Evolutionary conservation across 495 filamentous ascomycete genomes (phyloP).

Genomic region (Geoglossum glabrum): DNA sequence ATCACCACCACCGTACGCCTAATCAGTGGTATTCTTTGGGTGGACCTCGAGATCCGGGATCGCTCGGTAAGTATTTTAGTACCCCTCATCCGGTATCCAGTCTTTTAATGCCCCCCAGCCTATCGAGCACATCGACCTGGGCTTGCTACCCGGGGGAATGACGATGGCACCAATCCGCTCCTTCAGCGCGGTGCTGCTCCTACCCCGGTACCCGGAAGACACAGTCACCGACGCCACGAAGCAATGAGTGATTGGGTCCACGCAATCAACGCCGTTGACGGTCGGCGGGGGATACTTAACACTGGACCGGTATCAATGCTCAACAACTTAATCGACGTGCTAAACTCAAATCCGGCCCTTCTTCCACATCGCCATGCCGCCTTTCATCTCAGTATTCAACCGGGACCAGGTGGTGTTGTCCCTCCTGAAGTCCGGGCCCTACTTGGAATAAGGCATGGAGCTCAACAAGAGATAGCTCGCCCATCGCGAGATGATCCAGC

Average conservation of each 20-base stretch:
- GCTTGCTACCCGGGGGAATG: conserved; percentile 29
- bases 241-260: conserved; percentile 29
- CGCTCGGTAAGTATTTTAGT: neutral
- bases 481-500: conserved; percentile 35
- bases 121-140: conserved; percentile 35
- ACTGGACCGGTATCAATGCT: conserved; percentile 43
- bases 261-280: conserved; percentile 28
- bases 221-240: conserved; percentile 9
- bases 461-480: conserved; percentile 23
- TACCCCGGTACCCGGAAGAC: conserved; percentile 1
- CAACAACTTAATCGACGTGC: conserved; percentile 35
- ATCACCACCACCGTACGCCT: conserved; percentile 27
- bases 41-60: conserved; percentile 14
- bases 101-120: conserved; percentile 15
- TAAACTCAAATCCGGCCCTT: conserved; percentile 9
- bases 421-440: conserved; percentile 37
- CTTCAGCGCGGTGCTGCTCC: conserved; percentile 17
- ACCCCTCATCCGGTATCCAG: neutral
- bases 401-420: conserved; percentile 27
- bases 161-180: conserved; percentile 71
- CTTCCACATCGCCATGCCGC: conserved; percentile 35
- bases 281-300: conserved; percentile 24
- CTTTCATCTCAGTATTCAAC: conserved; percentile 30
- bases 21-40: conserved; percentile 17
- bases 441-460: conserved; percentile 27